Percentiles rank a stretch among this genome's conserved stretches.
Conservation (phyloP, 164 flowering plant species). For the Annona squamosa region DNA sequence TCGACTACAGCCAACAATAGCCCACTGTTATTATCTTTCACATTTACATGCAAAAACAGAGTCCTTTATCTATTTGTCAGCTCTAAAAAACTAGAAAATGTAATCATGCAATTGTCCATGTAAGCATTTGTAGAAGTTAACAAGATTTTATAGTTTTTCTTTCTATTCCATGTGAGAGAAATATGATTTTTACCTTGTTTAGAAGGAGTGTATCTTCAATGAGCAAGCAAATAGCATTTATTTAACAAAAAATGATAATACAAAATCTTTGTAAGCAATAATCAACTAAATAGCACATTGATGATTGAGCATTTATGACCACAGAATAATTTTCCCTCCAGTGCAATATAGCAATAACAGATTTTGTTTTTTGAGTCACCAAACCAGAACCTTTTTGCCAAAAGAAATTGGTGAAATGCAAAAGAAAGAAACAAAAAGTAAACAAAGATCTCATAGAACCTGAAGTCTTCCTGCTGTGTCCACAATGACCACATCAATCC, state of each 20-base stretch:
- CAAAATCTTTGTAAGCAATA: no score
- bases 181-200: background rate
- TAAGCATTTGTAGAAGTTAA: background rate
- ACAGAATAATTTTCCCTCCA: no score
- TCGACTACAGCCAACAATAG: background rate
- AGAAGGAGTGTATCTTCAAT: background rate
- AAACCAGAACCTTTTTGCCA: background rate
- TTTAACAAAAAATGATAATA: no score
- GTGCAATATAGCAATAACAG: background rate
- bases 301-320: no score
- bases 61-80: background rate
- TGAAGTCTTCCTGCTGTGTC: slow-evolving; percentile 99
- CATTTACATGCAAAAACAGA: background rate
- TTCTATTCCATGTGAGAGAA: background rate
- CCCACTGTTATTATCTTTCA: no score
- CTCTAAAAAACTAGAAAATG: background rate
- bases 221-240: no score
- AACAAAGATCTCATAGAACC: slow-evolving; percentile 31
- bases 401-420: background rate
- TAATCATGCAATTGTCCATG: background rate
- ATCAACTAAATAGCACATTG: no score
- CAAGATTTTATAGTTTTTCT: background rate
- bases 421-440: background rate
- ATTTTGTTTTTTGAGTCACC: no score
- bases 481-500: slow-evolving; percentile 81